Evolutionary conservation across 352 stramenopile species (phyloP).

Genomic region (Phytophthora crassamura): DNA sequence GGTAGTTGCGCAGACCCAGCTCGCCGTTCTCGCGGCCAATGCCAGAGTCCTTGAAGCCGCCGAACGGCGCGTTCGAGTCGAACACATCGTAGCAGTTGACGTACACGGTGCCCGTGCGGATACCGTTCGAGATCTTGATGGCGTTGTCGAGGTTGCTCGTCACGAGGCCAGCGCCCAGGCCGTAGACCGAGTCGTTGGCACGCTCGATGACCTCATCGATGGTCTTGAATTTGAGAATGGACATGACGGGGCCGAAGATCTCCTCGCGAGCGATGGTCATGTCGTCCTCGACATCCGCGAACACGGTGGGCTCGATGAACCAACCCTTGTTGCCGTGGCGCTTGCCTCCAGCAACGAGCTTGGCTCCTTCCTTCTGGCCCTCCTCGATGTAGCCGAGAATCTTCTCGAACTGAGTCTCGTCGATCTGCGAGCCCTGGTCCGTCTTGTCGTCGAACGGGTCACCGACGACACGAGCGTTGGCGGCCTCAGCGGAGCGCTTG

Average conservation of each 20-base stretch:
- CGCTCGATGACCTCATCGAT: conserved; percentile 86
- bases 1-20: conserved; percentile 71
- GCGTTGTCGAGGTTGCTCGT: conserved; percentile 85
- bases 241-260: conserved; percentile 92
- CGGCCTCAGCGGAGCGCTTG: conserved; percentile 46
- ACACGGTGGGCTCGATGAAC: conserved; percentile 94
- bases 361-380: conserved; percentile 82
- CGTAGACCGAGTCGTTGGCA: conserved; percentile 88
- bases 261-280: conserved; percentile 91
- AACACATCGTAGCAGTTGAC: conserved; percentile 94
- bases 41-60: conserved; percentile 88
- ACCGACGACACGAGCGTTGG: conserved; percentile 60
- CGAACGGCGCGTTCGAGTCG: conserved; percentile 82
- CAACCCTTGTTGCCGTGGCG: conserved; percentile 64
- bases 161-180: conserved; percentile 88
- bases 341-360: conserved; percentile 76
- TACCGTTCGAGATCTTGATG: conserved; percentile 82
- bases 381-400: conserved; percentile 84
- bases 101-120: conserved; percentile 93
- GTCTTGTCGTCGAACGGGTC: conserved; percentile 51
- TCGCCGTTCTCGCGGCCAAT: conserved; percentile 81
- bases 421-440: conserved; percentile 61
- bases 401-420: conserved; percentile 73
- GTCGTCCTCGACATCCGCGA: conserved; percentile 76
- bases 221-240: conserved; percentile 87